Conservation (phyloP, 2,329 filamentous ascomycete genomes). For the Ophiostoma sp. region DNA sequence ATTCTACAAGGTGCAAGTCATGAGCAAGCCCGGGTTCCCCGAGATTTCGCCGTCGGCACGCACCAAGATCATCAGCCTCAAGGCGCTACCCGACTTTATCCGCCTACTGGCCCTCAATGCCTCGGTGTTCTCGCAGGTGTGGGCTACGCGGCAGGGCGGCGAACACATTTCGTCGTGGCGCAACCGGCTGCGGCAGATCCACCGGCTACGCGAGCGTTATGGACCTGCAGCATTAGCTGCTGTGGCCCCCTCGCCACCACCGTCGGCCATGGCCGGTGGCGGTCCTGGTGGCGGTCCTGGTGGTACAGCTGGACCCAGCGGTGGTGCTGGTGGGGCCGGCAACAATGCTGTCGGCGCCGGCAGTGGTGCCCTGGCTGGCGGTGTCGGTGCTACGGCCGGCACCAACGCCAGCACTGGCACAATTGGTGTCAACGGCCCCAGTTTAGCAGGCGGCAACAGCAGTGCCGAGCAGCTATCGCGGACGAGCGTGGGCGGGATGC, state of each 20-base stretch:
- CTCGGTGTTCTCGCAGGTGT: constrained; percentile 90
- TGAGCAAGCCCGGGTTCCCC: constrained; percentile 86
- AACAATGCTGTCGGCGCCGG: not conserved
- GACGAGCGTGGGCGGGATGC: constrained; percentile 47
- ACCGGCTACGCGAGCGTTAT: constrained; percentile 72
- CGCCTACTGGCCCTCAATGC: constrained; percentile 89
- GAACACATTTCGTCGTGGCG: constrained; percentile 91
- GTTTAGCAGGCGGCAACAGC: constrained; percentile 15
- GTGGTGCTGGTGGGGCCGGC: not conserved
- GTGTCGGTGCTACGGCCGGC: not conserved
- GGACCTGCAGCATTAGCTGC: constrained; percentile 40
- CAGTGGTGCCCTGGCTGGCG: not conserved
- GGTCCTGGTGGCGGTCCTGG: not conserved
- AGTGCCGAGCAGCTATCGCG: constrained; percentile 23
- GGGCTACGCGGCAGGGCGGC: constrained; percentile 72
- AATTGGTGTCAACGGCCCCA: not conserved
- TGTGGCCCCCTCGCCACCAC: constrained; percentile 37
- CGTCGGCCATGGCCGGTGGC: constrained; percentile 34
- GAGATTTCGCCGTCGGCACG: constrained; percentile 88
- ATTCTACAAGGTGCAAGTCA: constrained; percentile 87
- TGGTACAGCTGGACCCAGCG: not conserved
- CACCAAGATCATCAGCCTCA: constrained; percentile 83
- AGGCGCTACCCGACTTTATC: constrained; percentile 80
- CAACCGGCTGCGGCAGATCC: constrained; percentile 80
- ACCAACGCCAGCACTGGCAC: not conserved